These are phyloP conservation scores for Aspergillus uvarum DNA, from an alignment of 2,329 filamentous ascomycete genomes.

Conservation along the genomic window DNA sequence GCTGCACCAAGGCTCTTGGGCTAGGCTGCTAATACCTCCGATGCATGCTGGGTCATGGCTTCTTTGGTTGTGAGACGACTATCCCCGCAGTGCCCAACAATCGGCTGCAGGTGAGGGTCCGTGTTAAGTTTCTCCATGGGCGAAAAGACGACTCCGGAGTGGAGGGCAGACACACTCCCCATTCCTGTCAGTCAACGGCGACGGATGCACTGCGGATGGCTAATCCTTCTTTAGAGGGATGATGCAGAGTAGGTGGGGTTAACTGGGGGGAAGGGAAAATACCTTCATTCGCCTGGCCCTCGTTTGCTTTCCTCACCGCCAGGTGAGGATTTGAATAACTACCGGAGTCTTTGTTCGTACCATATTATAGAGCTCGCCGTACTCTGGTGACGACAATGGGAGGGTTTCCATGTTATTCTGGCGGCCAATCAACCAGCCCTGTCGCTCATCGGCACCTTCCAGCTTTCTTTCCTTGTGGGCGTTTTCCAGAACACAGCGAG, in stretches of 20 bases:
- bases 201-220: constrained; percentile 10
- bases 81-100: constrained; percentile 14
- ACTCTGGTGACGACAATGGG: not conserved
- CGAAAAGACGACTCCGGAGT: not conserved
- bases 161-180: not conserved
- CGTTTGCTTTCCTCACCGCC: constrained; percentile 26
- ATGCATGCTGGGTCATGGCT: constrained; percentile 9
- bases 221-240: constrained; percentile 5
- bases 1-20: constrained; percentile 10
- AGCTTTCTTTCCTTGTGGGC: constrained; percentile 6
- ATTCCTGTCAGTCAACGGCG: not conserved
- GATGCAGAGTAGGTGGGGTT: constrained; percentile 26
- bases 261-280: constrained; percentile 5
- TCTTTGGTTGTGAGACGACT: constrained; percentile 1
- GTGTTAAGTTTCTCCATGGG: constrained; percentile 5
- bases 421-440: constrained; percentile 9
- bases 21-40: constrained; percentile 2
- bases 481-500: constrained; percentile 18
- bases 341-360: constrained; percentile 3
- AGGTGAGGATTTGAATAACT: constrained; percentile 16
- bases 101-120: constrained; percentile 7
- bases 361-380: not conserved
- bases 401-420: not conserved
- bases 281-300: constrained; percentile 21
- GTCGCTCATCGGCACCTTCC: constrained; percentile 12